Base-by-base conservation (phyloP, 2,329 filamentous ascomycete species). In the Sclerotinia sclerotiorum region DNA sequence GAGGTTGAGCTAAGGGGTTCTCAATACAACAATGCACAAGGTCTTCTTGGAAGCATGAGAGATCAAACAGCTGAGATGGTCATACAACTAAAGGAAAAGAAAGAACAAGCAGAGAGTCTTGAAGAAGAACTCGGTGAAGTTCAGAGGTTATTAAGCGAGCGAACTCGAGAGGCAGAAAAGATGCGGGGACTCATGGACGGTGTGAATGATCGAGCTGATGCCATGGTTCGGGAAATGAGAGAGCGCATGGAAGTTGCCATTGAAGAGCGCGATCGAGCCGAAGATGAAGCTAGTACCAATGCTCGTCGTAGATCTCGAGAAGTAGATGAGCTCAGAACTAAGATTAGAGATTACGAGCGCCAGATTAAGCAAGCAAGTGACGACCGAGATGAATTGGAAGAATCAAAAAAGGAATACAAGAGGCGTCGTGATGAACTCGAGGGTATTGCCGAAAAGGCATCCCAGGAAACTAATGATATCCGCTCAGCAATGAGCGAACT, bases 111-210 rank as follows among this genome's bases (percentile, higher is more conserved):
- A 51, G 94, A 97, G 76, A 91, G 89, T 69, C 82, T 98, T 0
- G 94, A 97, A 76, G 95, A 99, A 79, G 95, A 99, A 78, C 84
- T 98, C 1, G 87, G 88, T 1, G 95, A 99, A 79, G 90, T 93
- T 3, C 93, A 97, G 77, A 87, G 92, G 69, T 85, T 97, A 70
- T 85, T 99, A 2, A 88, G 87, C 65, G 95, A 99, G 79, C 89
- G 95, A 35, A 94, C 92, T 5, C 88, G 95, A 55, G 95, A 99
- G 80, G 92, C 89, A 35, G 94, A 98, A 81, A 97, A 93, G 0
- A 98, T 99, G 94, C 88, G 95, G 46, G 85, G 93, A 61, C 84
- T 98, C 69, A 82, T 99, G 17, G 89, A 90, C 21, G 94, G 98
- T 72, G 92, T 94, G 11, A 93, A 98, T 78, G 87, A 90, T 69